phyloP scores from a whole-genome alignment of 345 rosid genomes.

The Arabidopsis thaliana region DNA sequence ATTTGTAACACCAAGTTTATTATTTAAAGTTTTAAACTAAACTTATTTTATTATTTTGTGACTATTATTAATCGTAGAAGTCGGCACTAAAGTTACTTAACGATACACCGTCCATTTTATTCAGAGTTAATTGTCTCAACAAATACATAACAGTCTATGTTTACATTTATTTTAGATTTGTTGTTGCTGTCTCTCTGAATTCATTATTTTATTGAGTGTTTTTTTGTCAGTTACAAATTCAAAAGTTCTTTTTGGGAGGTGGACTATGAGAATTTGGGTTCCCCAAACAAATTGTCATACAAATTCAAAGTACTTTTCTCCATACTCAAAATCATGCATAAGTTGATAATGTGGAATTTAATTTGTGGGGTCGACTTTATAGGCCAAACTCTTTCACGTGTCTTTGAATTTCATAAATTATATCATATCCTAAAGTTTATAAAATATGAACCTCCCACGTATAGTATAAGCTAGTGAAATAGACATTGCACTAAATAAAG shows the following conservation, averaged over 20 bases:
- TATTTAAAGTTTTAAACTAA: neutral
- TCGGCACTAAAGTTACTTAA: conserved; percentile 36
- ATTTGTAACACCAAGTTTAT: conserved; percentile 9
- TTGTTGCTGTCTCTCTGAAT: neutral
- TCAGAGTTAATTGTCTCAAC: conserved; percentile 4
- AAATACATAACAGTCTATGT: neutral
- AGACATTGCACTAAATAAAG: conserved; percentile 37
- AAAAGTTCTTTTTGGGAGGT: neutral
- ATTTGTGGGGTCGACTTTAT: conserved; percentile 27
- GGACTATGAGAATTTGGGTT: neutral
- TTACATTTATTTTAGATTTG: neutral
- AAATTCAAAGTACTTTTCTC: conserved; percentile 8
- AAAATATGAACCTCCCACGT: conserved; percentile 34
- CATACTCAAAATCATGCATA: conserved; percentile 29
- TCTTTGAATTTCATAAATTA: conserved; percentile 35
- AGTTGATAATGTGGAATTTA: conserved; percentile 21
- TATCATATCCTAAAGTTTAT: neutral
- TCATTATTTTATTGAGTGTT: neutral
- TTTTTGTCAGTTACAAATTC: neutral
- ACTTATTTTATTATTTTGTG: neutral
- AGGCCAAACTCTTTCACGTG: conserved; percentile 43
- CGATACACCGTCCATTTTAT: conserved; percentile 25
- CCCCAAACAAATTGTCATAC: neutral
- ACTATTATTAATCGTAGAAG: neutral
- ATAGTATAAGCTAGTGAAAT: conserved; percentile 30